These are phyloP conservation scores for Oxyria digyna DNA, from an alignment of 148 eudicot genomes.

Conservation along the genomic window DNA sequence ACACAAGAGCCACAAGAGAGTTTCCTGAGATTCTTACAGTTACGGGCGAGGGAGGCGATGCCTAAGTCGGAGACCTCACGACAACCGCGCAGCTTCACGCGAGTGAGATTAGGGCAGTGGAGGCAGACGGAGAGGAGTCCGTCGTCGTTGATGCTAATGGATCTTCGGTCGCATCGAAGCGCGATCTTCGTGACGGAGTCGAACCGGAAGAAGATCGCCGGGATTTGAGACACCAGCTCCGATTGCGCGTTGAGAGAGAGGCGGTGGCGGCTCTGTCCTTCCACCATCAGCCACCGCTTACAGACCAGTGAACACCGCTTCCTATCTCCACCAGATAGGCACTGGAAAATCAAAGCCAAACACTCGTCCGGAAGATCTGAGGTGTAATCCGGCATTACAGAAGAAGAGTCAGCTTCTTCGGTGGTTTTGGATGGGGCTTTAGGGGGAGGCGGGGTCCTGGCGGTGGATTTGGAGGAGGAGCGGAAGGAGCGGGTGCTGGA, in stretches of 20 bases:
- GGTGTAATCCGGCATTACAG: conserved; percentile 11
- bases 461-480: conserved; percentile 1
- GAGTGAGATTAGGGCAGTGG: conserved; percentile 18
- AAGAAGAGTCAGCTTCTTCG: neutral
- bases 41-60: conserved; percentile 17
- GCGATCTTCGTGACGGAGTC: conserved; percentile 27
- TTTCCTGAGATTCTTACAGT: conserved; percentile 21
- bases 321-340: conserved; percentile 22
- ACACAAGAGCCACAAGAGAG: conserved; percentile 25
- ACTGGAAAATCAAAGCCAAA: conserved; percentile 22
- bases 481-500: conserved; percentile 8
- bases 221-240: conserved; percentile 7
- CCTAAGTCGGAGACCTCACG: conserved; percentile 24
- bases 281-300: conserved; percentile 23
- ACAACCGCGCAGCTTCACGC: conserved; percentile 27
- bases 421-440: neutral
- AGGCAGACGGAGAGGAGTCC: conserved; percentile 15
- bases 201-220: conserved; percentile 19
- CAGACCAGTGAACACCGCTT: conserved; percentile 24
- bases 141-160: conserved; percentile 20
- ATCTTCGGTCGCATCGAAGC: conserved; percentile 22
- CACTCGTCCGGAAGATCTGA: conserved; percentile 29
- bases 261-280: conserved; percentile 28
- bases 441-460: neutral
- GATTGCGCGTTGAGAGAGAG: conserved; percentile 21